Evolutionary conservation across 2,329 filamentous ascomycete species (phyloP).

Genomic region (Colletotrichum liaoningense): DNA sequence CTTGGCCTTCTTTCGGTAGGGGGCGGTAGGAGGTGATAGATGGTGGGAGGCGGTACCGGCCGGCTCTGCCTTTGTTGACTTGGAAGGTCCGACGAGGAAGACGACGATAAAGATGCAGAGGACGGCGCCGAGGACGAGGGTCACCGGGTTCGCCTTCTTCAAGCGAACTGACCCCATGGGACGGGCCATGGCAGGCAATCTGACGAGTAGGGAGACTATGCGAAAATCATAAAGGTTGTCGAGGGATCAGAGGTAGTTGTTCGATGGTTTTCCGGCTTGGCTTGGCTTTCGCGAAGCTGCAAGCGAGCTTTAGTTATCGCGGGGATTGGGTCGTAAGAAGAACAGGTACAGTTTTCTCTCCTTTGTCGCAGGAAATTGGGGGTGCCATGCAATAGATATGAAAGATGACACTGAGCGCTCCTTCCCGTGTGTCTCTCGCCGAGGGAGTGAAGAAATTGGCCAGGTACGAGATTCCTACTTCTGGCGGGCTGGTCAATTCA

Average conservation of each 20-base stretch:
- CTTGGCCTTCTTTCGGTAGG: constrained; percentile 61
- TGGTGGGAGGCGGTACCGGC: constrained; percentile 58
- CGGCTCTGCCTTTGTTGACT: constrained; percentile 58
- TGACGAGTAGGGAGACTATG: constrained; percentile 37
- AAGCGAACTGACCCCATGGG: constrained; percentile 76
- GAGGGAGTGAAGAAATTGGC: constrained; percentile 32
- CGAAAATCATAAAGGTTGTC: constrained; percentile 35
- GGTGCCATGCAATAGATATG: not conserved
- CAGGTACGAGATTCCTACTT: constrained; percentile 33
- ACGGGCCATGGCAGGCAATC: constrained; percentile 59
- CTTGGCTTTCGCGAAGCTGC: constrained; percentile 2
- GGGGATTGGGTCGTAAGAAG: not conserved
- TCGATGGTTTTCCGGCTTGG: constrained; percentile 11
- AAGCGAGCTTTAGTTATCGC: not conserved
- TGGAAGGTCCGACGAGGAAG: constrained; percentile 68
- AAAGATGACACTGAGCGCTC: constrained; percentile 17
- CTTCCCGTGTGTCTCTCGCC: constrained; percentile 25
- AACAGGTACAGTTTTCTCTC: not conserved
- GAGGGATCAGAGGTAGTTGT: constrained; percentile 9
- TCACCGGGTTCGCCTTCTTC: constrained; percentile 83
- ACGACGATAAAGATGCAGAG: constrained; percentile 79
- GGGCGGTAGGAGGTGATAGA: constrained; percentile 56
- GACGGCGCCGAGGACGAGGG: constrained; percentile 76
- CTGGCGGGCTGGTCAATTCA: constrained; percentile 26
- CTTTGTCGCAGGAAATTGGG: not conserved